A percentile compares a stretch with the other conserved stretches of the same genome.
These are phyloP conservation scores for Curvularia spicifera DNA, from an alignment of 2,329 filamentous ascomycete species.

Conservation along the genomic window DNA sequence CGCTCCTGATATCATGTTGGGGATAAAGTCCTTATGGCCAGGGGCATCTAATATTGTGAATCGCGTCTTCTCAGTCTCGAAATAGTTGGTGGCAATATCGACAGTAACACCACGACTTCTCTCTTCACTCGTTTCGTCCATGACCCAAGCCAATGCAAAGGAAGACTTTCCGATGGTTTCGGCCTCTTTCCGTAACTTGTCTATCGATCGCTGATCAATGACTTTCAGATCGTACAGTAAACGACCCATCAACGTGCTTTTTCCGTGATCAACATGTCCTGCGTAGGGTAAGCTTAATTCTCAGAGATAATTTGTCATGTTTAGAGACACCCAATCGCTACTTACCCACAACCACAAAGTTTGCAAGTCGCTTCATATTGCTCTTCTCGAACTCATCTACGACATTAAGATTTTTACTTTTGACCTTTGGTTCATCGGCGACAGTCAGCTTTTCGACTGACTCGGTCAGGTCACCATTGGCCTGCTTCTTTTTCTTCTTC, in stretches of 20 bases:
- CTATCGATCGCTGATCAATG: slow-evolving; percentile 85
- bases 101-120: slow-evolving; percentile 91
- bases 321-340: neutral
- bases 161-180: slow-evolving; percentile 92
- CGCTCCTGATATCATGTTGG: slow-evolving; percentile 98
- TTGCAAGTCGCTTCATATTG: slow-evolving; percentile 78
- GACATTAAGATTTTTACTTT: slow-evolving; percentile 83
- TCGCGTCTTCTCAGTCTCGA: slow-evolving; percentile 82
- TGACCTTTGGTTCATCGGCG: slow-evolving; percentile 59
- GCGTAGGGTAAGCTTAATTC: slow-evolving; percentile 5
- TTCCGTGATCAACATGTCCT: slow-evolving; percentile 97
- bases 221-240: slow-evolving; percentile 86
- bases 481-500: slow-evolving; percentile 36
- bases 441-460: slow-evolving; percentile 58
- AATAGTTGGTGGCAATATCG: slow-evolving; percentile 93
- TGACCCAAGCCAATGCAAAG: slow-evolving; percentile 95
- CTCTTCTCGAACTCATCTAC: slow-evolving; percentile 78
- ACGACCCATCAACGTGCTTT: slow-evolving; percentile 97
- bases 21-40: slow-evolving; percentile 93
- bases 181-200: slow-evolving; percentile 86
- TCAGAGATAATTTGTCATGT: neutral
- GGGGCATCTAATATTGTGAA: slow-evolving; percentile 97
- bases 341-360: slow-evolving; percentile 91
- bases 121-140: slow-evolving; percentile 91
- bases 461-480: slow-evolving; percentile 50